Percentiles rank a stretch among this genome's conserved stretches.
Conservation (phyloP, 1,139 yeast species). For the Geotrichum aggregatum region DNA sequence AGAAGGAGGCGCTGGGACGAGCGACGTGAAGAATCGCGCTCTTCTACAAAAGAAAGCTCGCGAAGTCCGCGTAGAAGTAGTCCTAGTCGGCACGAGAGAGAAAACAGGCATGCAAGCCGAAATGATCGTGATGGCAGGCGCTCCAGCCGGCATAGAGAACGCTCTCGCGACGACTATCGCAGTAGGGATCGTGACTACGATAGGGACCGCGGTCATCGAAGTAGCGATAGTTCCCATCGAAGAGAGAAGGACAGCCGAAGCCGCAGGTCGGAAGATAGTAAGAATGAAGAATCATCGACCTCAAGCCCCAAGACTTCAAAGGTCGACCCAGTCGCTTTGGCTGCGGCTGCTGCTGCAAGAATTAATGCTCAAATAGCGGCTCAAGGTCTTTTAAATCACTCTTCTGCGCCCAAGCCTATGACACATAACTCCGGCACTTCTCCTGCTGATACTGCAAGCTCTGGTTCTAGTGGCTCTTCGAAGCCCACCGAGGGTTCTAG, state of each 20-base stretch:
- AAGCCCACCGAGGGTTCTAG: neutral
- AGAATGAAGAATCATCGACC: neutral
- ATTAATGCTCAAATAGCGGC: slow-evolving; percentile 35
- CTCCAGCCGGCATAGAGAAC: slow-evolving; percentile 3
- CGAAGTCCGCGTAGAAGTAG: slow-evolving; percentile 11
- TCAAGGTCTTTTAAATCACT: slow-evolving; percentile 8
- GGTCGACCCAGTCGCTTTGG: slow-evolving; percentile 32
- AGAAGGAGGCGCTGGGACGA: slow-evolving; percentile 19
- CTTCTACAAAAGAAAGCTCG: slow-evolving; percentile 8
- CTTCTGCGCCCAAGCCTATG: slow-evolving; percentile 9
- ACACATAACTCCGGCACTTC: neutral
- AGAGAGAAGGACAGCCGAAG: slow-evolving; percentile 13
- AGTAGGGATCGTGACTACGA: slow-evolving; percentile 10
- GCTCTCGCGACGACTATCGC: slow-evolving; percentile 9
- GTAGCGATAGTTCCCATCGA: slow-evolving; percentile 21
- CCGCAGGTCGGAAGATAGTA: neutral
- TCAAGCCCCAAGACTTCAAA: slow-evolving; percentile 6
- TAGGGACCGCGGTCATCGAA: slow-evolving; percentile 14
- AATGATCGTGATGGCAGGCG: slow-evolving; percentile 3
- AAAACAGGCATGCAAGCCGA: neutral
- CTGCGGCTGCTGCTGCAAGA: slow-evolving; percentile 38
- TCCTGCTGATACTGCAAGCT: neutral
- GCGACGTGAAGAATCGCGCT: slow-evolving; percentile 13
- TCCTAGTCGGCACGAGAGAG: neutral
- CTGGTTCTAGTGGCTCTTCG: neutral